Base-by-base conservation (phyloP, 305 asterid genomes). In the Stenogyne calaminthoides region DNA sequence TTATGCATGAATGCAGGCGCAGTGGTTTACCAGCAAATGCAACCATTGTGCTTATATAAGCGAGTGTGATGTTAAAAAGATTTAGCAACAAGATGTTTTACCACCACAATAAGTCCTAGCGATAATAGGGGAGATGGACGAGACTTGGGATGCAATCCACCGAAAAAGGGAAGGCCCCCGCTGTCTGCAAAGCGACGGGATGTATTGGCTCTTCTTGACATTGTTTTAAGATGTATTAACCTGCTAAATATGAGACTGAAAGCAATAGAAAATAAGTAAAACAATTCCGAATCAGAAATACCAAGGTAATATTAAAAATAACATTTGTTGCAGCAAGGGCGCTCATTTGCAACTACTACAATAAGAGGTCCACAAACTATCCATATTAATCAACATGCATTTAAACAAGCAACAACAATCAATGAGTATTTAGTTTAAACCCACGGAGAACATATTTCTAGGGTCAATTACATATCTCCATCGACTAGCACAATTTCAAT, bases 121-220 rank as follows among this genome's bases (percentile, higher is more conserved):
- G 92, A 92, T 70, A 90, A 69, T 15, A 90, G 49, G 47, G 96
- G 92, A 83, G 96, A 90, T 29, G 87, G 89, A 19, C 95, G 98
- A 59, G 93, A 79, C 82, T 92, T 91, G 62, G 88, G 77, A 70
- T 91, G 89, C 78, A 89, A 72, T 56, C 83, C 88, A 34, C 96
- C 93, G 71, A 88, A 77, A 79, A 89, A 89, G 15, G 97, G 94
- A 65, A 88, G 77, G 82, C 87, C 62, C 18, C 81, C 98, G 34
- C 85, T 49, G 76, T 89, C 96, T 59, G 80, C 76, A 58, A 87
- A 71, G 16, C 97, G 93, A 36, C 95, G 96, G 52, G 88, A 77
- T 47, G 89, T 70, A 69, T 55, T 83, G 79, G 92, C 87, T 81
- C 97, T 89, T 78, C 97, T 88, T 22, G 96, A 89, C 97, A 91